Conservation (phyloP, 2,329 filamentous ascomycete genomes). For the Cercospora zeae-maydis region DNA sequence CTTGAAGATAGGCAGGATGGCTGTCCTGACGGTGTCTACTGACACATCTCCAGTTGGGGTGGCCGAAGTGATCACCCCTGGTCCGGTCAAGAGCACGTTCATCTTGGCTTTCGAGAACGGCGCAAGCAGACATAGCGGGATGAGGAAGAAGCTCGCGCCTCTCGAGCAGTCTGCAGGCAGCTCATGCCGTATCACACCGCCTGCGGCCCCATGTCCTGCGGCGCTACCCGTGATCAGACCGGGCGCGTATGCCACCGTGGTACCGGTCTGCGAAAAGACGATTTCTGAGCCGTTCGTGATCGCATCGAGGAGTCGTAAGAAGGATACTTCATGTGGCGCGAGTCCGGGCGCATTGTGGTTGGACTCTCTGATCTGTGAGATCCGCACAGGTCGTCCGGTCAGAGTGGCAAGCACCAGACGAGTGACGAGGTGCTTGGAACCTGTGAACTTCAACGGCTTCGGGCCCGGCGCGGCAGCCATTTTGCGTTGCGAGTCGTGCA, state of each 20-base stretch:
- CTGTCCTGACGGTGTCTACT: slow-evolving; percentile 89
- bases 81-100: slow-evolving; percentile 84
- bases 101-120: slow-evolving; percentile 90
- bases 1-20: slow-evolving; percentile 82
- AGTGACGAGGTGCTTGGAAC: slow-evolving; percentile 76
- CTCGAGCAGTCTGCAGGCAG: slow-evolving; percentile 72
- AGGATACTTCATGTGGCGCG: slow-evolving; percentile 87
- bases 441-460: slow-evolving; percentile 59
- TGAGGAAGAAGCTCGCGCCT: slow-evolving; percentile 86
- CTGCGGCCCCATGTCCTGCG: slow-evolving; percentile 66
- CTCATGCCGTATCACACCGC: slow-evolving; percentile 76
- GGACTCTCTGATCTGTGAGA: slow-evolving; percentile 86
- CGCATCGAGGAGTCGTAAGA: slow-evolving; percentile 88
- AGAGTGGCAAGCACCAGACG: slow-evolving; percentile 87
- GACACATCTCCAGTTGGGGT: slow-evolving; percentile 83
- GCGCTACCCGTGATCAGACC: slow-evolving; percentile 86
- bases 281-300: slow-evolving; percentile 93
- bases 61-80: slow-evolving; percentile 85
- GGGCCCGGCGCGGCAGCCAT: slow-evolving; percentile 31
- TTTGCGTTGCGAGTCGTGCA: neutral
- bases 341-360: slow-evolving; percentile 86
- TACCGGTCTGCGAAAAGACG: slow-evolving; percentile 95
- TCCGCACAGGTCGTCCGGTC: slow-evolving; percentile 82
- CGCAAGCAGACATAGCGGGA: slow-evolving; percentile 83
- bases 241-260: slow-evolving; percentile 84